Evolutionary conservation across 169 alveolate species (phyloP), one percentile per base, ranked within the genome.

Genomic region (Ichthyophthirius multifiliis): DNA sequence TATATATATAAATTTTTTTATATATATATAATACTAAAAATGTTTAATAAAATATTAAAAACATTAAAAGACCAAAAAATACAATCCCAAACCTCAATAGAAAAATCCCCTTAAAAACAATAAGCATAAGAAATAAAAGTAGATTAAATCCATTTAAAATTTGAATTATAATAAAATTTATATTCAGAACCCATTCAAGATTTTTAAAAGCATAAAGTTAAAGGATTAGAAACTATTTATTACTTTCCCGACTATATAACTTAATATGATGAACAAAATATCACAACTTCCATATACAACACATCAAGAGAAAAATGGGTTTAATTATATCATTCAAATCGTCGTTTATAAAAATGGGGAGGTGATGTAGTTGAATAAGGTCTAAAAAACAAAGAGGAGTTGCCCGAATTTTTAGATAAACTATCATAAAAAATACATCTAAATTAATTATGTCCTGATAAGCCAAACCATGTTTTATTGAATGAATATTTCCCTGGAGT

Each of bases 331-430:
- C 20, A 67, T 5, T 35, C 77, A 4, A 13, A 67, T n/a, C 35
- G 77, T 18, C 35, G 77, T 18, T 37, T 67, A 18, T 41, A 86
- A 34, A 86, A 84, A 74, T 82, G 76, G 80, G 92, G 92, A n/a
- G 92, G 92, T 3, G 89, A 86, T 63, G 92, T 86, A 0, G 74
- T 82, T 6, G 12, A 47, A 27, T 35, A 41, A 3, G 92, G 92
- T 0, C 23, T 86, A 31, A 46, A 43, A 30, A 64, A 71, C 73
- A 27, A 67, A 20, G 76, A 82, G 65, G n/a, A 12, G 13, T 45
- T 86, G 1, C 92, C 92, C 5, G 9, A 30, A 13, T 86, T 82
- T 65, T 77, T 82, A 16, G 55, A 76, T 9, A 47, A 74, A 2
- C n/a, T 86, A 1, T 39, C 75, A n/a, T 31, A 45, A 18, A 63